Evolutionary conservation across 768 basidiomycete species (phyloP).

Genomic region (Russula compacta): DNA sequence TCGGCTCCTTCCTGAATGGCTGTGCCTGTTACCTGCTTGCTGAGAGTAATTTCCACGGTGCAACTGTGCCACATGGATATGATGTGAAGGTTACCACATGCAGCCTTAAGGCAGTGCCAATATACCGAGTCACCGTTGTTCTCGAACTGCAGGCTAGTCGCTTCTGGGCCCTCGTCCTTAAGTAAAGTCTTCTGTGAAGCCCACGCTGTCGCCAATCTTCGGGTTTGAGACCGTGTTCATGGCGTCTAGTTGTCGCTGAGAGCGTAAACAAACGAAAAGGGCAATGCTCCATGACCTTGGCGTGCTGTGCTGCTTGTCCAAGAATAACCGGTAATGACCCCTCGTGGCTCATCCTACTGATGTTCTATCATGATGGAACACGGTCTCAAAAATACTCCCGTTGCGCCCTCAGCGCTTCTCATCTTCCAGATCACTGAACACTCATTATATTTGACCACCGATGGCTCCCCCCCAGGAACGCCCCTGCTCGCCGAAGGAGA

Average conservation of each 20-base stretch:
- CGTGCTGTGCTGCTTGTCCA: not conserved
- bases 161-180: not conserved
- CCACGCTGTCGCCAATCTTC: not conserved
- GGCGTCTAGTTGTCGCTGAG: too few species aligned
- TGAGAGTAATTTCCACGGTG: too few species aligned
- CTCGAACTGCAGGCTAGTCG: not conserved
- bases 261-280: too few species aligned
- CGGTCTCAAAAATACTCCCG: too few species aligned
- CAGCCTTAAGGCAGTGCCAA: not conserved
- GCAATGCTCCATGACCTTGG: not conserved
- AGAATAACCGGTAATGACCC: not conserved
- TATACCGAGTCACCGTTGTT: not conserved
- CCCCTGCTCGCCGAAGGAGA: not conserved
- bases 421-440: constrained; percentile 16
- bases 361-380: too few species aligned
- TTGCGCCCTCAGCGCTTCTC: constrained; percentile 17
- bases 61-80: too few species aligned
- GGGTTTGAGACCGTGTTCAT: too few species aligned
- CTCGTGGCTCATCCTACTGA: not conserved
- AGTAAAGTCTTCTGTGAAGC: not conserved
- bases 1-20: too few species aligned
- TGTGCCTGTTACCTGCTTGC: too few species aligned
- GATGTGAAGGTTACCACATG: not conserved
- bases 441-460: constrained; percentile 6
- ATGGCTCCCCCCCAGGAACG: constrained; percentile 4